phyloP scores from a whole-genome alignment of 345 rosid species.

The Moricandia arvensis region DNA sequence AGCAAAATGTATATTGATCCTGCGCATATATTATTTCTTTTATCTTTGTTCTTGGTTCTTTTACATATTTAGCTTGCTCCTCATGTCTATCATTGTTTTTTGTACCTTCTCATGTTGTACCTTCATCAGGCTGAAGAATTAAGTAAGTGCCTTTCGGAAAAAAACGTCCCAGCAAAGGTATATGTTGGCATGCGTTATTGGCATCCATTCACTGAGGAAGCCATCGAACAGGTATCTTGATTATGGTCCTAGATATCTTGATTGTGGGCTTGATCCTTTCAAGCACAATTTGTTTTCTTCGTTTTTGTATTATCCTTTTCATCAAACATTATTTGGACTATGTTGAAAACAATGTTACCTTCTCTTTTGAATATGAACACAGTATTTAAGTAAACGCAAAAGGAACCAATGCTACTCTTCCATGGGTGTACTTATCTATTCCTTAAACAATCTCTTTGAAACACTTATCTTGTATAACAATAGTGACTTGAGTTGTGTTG shows the following conservation, averaged over 20 bases:
- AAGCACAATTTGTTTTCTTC: not conserved
- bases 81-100: not conserved
- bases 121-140: constrained; percentile 77
- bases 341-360: not conserved
- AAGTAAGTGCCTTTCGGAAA: constrained; percentile 77
- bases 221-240: constrained; percentile 79
- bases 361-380: not conserved
- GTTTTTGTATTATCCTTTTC: not conserved
- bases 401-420: not conserved
- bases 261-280: not conserved
- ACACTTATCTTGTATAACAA: not conserved
- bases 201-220: constrained; percentile 99
- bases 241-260: constrained; percentile 42
- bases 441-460: not conserved
- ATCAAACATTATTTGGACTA: not conserved
- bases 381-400: not conserved
- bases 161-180: constrained; percentile 83
- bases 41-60: not conserved
- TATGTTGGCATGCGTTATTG: constrained; percentile 99
- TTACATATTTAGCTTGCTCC: not conserved
- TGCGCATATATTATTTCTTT: not conserved
- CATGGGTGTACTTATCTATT: not conserved
- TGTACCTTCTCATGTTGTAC: constrained; percentile 8
- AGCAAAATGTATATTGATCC: not conserved
- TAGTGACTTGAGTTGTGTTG: not conserved